Conservation (phyloP, 768 basidiomycete species). For the Krasilnikovozyma curviuscula region DNA sequence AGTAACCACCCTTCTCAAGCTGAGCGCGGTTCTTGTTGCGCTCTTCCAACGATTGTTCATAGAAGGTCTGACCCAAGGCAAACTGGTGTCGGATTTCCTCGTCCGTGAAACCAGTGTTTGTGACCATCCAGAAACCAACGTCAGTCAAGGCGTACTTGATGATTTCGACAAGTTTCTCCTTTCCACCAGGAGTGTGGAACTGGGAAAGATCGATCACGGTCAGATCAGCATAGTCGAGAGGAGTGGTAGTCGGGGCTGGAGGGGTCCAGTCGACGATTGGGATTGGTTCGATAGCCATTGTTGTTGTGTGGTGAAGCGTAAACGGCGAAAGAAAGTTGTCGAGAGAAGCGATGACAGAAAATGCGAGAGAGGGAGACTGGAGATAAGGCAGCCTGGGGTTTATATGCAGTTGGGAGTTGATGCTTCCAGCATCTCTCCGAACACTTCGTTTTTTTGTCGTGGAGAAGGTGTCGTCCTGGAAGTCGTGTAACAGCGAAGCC, state of each 20-base stretch:
- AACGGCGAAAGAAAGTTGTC: no score
- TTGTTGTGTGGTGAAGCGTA: no score
- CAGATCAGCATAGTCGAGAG: conserved; percentile 26
- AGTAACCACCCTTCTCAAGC: conserved; percentile 26
- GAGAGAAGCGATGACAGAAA: no score
- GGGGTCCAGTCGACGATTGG: no score
- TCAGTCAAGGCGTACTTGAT: conserved; percentile 6
- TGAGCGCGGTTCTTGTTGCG: conserved; percentile 25
- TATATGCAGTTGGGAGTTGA: no score
- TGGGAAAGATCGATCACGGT: conserved; percentile 16
- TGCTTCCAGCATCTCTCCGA: no score
- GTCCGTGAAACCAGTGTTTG: conserved; percentile 29
- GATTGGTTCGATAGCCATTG: no score
- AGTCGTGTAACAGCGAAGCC: no score
- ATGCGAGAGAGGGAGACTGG: no score
- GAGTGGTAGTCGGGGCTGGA: conserved; percentile 17
- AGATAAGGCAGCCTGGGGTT: no score
- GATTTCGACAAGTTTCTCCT: conserved; percentile 17
- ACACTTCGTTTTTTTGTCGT: no score
- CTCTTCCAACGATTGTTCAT: conserved; percentile 26
- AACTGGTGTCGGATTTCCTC: conserved; percentile 28
- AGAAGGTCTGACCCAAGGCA: conserved; percentile 28
- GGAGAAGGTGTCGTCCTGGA: no score
- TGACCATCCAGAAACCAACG: conserved; percentile 19
- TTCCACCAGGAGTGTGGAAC: conserved; percentile 14